Evolutionary conservation across 345 rosid species (phyloP).

Genomic region (Isatis tinctoria): DNA sequence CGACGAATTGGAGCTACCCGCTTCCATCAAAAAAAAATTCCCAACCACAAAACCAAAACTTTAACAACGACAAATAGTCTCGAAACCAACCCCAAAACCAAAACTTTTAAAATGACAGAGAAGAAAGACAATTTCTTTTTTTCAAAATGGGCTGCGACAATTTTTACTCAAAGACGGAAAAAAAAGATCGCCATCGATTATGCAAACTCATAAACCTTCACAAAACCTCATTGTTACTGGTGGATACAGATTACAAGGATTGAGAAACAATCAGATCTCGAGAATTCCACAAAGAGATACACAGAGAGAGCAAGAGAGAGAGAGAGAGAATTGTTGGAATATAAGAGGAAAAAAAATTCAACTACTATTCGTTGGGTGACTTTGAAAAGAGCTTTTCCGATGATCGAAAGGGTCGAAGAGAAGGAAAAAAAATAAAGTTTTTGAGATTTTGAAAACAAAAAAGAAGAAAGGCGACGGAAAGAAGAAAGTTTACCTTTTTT

Average conservation of each 20-base stretch:
- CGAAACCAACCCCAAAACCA: background rate
- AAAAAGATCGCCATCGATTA: conserved; percentile 8
- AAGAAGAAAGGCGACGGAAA: background rate
- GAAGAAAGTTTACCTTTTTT: background rate
- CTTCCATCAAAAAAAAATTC: too few relatives aligned
- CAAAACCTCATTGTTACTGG: conserved; percentile 35
- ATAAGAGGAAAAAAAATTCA: background rate
- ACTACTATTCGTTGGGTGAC: background rate
- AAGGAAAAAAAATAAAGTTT: background rate
- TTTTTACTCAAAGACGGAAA: conserved; percentile 11
- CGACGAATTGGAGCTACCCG: conserved; percentile 49
- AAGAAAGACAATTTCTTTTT: background rate
- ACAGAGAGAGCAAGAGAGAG: background rate
- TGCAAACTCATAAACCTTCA: conserved; percentile 34
- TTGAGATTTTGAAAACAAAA: background rate
- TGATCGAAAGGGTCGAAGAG: conserved; percentile 24
- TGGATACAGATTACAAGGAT: conserved; percentile 5
- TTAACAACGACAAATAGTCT: too few relatives aligned
- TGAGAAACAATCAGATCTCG: conserved; percentile 21
- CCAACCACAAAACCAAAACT: conserved; percentile 8
- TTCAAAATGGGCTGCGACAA: background rate
- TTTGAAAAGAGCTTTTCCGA: conserved; percentile 27
- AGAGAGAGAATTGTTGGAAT: background rate
- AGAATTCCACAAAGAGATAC: background rate
- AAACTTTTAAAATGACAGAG: conserved; percentile 14